phyloP scores from a whole-genome alignment of 2,329 filamentous ascomycete species.

The Hymenoscyphus fraxineus region DNA sequence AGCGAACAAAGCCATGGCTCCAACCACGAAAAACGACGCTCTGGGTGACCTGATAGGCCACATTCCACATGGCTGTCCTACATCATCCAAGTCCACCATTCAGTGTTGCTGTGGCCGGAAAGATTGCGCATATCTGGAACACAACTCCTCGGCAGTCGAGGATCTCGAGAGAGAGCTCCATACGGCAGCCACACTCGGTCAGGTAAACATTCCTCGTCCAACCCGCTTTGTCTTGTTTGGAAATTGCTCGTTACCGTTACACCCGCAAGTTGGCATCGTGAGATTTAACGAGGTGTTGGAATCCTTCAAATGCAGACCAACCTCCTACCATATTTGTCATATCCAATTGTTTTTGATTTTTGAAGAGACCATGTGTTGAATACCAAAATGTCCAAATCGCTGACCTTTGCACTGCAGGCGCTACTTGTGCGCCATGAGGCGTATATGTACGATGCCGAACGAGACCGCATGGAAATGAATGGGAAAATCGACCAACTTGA shows the following conservation, averaged over 20 bases:
- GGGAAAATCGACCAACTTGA: conserved; percentile 73
- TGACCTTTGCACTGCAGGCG: conserved; percentile 77
- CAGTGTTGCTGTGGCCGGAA: conserved; percentile 80
- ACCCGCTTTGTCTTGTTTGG: conserved; percentile 24
- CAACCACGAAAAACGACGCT: conserved; percentile 21
- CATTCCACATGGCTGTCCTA: conserved; percentile 26
- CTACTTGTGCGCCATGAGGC: conserved; percentile 88
- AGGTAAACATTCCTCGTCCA: conserved; percentile 61
- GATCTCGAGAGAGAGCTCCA: conserved; percentile 84
- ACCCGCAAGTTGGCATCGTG: background rate
- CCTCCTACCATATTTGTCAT: background rate
- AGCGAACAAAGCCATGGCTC: conserved; percentile 3
- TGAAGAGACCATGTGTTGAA: background rate
- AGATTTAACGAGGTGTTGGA: conserved; percentile 6
- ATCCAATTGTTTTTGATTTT: background rate
- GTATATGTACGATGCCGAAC: conserved; percentile 89
- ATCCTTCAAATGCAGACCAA: background rate
- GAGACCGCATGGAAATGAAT: conserved; percentile 71
- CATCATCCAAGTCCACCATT: conserved; percentile 19
- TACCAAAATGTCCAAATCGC: conserved; percentile 40
- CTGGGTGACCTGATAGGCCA: conserved; percentile 27
- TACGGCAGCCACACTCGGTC: conserved; percentile 80
- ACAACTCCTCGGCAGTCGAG: conserved; percentile 74
- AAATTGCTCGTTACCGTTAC: conserved; percentile 8
- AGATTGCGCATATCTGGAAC: conserved; percentile 75